Percentiles rank a stretch among this genome's conserved stretches.
phyloP scores from a whole-genome alignment of 1,284 basidiomycete species.

The Rhodofomes roseus region DNA sequence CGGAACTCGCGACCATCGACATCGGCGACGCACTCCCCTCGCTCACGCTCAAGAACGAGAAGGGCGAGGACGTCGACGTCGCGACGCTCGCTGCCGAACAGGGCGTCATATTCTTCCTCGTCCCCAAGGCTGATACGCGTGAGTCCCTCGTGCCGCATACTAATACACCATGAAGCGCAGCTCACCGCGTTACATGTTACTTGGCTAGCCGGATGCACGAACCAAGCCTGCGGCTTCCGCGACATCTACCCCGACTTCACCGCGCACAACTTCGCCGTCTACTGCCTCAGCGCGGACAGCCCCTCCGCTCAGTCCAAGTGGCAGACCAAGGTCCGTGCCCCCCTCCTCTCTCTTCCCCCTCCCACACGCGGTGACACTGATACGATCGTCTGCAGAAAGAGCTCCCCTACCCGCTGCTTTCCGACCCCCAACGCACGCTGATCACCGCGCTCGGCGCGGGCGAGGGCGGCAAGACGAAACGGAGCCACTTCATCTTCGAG shows the following conservation, averaged over 20 bases:
- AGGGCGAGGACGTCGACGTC: conserved; percentile 69
- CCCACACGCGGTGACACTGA: not conserved
- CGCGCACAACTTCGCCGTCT: conserved; percentile 69
- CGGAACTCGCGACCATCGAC: conserved; percentile 43
- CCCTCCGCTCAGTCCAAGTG: conserved; percentile 77
- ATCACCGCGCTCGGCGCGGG: conserved; percentile 83
- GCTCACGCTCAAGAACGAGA: conserved; percentile 75
- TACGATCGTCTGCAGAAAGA: conserved; percentile 51
- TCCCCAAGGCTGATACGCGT: conserved; percentile 86
- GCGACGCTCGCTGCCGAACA: conserved; percentile 58
- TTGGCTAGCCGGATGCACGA: conserved; percentile 89
- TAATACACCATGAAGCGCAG: no score
- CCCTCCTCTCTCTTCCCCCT: not conserved
- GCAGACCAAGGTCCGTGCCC: conserved; percentile 67
- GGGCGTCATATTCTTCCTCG: conserved; percentile 81
- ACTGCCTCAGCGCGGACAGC: conserved; percentile 85
- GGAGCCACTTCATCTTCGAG: conserved; percentile 89
- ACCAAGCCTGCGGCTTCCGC: conserved; percentile 86
- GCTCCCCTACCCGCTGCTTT: conserved; percentile 83
- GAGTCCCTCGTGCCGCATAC: conserved; percentile 28
- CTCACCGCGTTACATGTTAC: no score
- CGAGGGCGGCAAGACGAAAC: conserved; percentile 77
- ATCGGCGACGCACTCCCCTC: conserved; percentile 78
- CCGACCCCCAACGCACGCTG: conserved; percentile 79
- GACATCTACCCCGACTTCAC: conserved; percentile 79